Base-by-base conservation (phyloP, 352 stramenopile genomes). In the Plasmopara viticola region DNA sequence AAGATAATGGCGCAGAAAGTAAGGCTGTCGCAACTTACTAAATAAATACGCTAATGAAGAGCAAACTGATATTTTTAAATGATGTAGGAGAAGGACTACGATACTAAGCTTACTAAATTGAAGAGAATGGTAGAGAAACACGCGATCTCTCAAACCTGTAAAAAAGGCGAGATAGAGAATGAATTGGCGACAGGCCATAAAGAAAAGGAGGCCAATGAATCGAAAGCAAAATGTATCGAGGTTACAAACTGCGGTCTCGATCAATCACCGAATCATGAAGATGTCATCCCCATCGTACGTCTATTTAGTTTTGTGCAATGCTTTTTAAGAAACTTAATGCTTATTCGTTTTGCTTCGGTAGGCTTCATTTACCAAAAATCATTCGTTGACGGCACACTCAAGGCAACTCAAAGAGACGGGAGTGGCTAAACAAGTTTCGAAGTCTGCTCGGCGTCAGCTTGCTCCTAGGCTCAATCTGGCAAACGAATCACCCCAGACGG, bases 1-100 rank as follows among this genome's bases (percentile, higher is more conserved):
- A 70, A 59, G 15, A 59, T 60, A 46, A 37, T 64, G 42, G 15
- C 9, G 40, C 49, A 64, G 17, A 70, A 67, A 51, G 62, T 70
- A 53, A 25, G 20, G 20, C 20, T 25, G 20, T 25, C 20, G 20
- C 20, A 25, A 25, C 20, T 25, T 25, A 25, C n/a, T n/a, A n/a
- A n/a, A n/a, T n/a, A n/a, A n/a, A n/a, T n/a, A n/a, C n/a, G n/a
- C n/a, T n/a, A n/a, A n/a, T 25, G 1, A 25, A 58, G 31, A 12
- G 6, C 31, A 35, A 35, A 35, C 31, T 35, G 4, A 35, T 25
- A 25, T 12, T 14, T 29, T 17, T 6, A 14, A 0, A 48, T 34
- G 14, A 18, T 46, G 13, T 41, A 70, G 62, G 46, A 61, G 53
- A 54, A 25, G 15, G 45, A 67, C 30, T 64, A 67, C 48, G 50